These are phyloP conservation scores for Alnus rubra DNA, from an alignment of 306 rosid species.

Conservation along the genomic window DNA sequence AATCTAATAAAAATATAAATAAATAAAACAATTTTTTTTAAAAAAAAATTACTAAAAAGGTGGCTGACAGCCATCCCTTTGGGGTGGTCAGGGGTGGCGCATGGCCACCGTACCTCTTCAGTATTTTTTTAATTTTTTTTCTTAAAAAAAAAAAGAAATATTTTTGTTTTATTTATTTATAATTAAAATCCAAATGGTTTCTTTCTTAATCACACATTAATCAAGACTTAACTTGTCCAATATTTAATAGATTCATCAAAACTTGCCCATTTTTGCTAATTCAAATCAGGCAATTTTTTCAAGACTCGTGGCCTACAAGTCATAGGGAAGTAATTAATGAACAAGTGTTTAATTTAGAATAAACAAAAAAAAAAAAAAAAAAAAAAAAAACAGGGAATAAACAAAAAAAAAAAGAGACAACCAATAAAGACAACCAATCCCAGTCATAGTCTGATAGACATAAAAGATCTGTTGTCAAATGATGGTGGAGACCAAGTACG, in stretches of 20 bases:
- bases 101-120: too few species aligned
- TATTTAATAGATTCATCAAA: background rate
- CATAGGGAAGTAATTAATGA: background rate
- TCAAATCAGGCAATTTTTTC: background rate
- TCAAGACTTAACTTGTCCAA: background rate
- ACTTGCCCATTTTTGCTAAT: background rate
- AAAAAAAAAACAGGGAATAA: background rate
- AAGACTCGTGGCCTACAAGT: background rate
- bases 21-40: too few species aligned
- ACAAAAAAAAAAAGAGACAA: background rate
- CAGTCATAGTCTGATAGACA: background rate
- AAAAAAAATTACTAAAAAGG: too few species aligned
- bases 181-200: too few species aligned
- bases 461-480: slow-evolving; percentile 27
- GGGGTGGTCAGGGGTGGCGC: too few species aligned
- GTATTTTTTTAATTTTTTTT: too few species aligned
- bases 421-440: slow-evolving; percentile 25
- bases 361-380: background rate
- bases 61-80: too few species aligned
- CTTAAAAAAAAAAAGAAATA: too few species aligned
- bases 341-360: background rate
- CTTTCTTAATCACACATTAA: background rate
- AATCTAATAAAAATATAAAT: too few species aligned
- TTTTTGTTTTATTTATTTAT: too few species aligned
- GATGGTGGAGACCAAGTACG: slow-evolving; percentile 5